A percentile compares a stretch with the other conserved stretches of the same genome.
phyloP scores from a whole-genome alignment of 2,329 filamentous ascomycete species.

The Pseudocercospora vitis region DNA sequence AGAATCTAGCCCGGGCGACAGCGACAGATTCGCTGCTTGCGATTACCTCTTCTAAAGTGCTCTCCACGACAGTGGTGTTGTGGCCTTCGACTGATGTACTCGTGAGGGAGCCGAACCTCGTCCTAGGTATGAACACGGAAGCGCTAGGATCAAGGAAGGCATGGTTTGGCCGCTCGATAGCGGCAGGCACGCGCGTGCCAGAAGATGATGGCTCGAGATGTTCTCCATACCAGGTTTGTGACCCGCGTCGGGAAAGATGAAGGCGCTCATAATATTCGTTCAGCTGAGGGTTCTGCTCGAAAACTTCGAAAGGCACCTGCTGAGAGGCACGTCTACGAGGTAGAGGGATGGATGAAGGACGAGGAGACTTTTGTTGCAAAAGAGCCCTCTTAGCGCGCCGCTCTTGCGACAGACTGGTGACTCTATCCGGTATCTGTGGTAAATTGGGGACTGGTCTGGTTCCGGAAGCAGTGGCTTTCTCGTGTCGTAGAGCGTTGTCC shows the following conservation, averaged over 20 bases:
- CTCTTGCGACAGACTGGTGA: background rate
- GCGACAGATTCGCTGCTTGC: too few relatives aligned
- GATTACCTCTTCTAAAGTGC: too few relatives aligned
- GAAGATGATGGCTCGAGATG: background rate
- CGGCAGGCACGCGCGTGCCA: background rate
- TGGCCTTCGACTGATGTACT: conserved; percentile 13
- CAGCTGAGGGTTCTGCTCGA: background rate
- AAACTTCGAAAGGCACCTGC: background rate
- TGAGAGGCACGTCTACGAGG: background rate
- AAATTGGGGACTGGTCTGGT: background rate
- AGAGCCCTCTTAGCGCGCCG: background rate
- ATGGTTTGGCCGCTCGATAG: background rate
- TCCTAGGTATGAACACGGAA: conserved; percentile 32
- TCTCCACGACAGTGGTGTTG: background rate
- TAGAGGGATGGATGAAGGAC: conserved; percentile 2
- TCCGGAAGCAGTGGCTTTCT: background rate
- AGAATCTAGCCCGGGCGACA: background rate
- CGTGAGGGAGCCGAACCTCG: conserved; percentile 27
- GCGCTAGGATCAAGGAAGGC: conserved; percentile 32
- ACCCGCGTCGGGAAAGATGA: background rate
- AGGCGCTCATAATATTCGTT: background rate
- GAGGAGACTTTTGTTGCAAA: background rate
- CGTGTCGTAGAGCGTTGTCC: background rate
- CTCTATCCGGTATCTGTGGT: background rate
- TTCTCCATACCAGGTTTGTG: background rate